These are phyloP conservation scores for Kwoniella pini DNA, from an alignment of 768 basidiomycete genomes.

Conservation along the genomic window DNA sequence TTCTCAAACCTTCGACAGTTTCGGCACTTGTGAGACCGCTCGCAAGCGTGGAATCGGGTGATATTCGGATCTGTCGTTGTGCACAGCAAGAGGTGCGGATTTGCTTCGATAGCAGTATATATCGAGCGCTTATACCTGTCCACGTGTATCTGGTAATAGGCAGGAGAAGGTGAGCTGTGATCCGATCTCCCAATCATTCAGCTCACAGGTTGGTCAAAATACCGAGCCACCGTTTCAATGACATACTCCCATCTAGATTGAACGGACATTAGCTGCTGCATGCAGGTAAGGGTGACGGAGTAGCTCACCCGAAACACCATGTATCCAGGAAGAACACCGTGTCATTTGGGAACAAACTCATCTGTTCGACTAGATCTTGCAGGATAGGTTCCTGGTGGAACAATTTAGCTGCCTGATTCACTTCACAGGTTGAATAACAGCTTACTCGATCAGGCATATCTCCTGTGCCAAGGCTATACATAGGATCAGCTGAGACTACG, in stretches of 20 bases:
- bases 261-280: neutral
- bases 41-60: slow-evolving; percentile 92
- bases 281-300: neutral
- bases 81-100: slow-evolving; percentile 54
- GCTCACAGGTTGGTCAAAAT: slow-evolving; percentile 60
- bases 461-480: slow-evolving; percentile 47
- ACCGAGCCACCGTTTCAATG: slow-evolving; percentile 69
- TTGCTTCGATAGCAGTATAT: slow-evolving; percentile 66
- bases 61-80: slow-evolving; percentile 35
- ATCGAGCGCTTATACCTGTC: slow-evolving; percentile 82
- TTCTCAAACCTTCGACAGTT: slow-evolving; percentile 28
- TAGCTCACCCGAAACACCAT: slow-evolving; percentile 81
- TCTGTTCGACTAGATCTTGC: slow-evolving; percentile 67
- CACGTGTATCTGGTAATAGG: slow-evolving; percentile 69
- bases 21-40: slow-evolving; percentile 71
- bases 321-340: slow-evolving; percentile 83
- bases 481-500: slow-evolving; percentile 3
- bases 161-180: neutral
- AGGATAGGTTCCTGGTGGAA: slow-evolving; percentile 65
- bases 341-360: slow-evolving; percentile 65
- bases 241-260: slow-evolving; percentile 72
- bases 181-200: neutral
- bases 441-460: slow-evolving; percentile 53
- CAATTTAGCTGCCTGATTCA: neutral
- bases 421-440: neutral